phyloP scores from a whole-genome alignment of 345 rosid genomes.

The Lenwebbia sp. region DNA sequence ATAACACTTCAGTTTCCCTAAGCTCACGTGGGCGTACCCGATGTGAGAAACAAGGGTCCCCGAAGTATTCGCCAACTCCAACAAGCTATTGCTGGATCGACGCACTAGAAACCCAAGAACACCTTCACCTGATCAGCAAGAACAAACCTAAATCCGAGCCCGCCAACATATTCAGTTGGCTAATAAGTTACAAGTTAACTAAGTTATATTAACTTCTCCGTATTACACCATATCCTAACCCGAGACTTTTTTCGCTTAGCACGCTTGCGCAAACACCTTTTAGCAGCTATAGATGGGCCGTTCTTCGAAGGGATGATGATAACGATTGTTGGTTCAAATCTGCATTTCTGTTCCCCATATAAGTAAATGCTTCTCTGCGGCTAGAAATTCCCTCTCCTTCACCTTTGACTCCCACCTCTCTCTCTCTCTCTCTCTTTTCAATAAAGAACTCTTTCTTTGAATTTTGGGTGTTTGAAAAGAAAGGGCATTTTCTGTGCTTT shows the following conservation, averaged over 20 bases:
- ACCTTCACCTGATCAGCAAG: background rate
- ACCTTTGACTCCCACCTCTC: background rate
- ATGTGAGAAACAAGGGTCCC: too few species aligned
- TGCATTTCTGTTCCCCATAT: background rate
- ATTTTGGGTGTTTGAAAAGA: background rate
- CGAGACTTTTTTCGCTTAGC: too few species aligned
- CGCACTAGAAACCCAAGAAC: background rate
- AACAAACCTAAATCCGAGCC: background rate
- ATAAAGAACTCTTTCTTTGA: background rate
- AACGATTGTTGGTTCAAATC: fast-evolving
- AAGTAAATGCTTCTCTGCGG: background rate
- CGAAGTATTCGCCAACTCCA: too few species aligned
- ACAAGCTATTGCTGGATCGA: background rate
- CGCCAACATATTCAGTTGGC: fast-evolving
- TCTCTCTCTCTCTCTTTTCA: background rate
- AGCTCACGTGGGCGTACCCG: too few species aligned
- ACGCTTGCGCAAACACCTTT: background rate
- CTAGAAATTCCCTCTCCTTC: background rate
- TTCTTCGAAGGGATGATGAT: background rate
- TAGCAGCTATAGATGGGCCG: too few species aligned
- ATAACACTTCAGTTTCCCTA: too few species aligned
- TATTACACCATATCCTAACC: too few species aligned
- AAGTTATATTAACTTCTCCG: background rate
- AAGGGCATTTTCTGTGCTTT: background rate
- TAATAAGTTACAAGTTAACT: background rate